Evolutionary conservation across 2,329 filamentous ascomycete genomes (phyloP), one percentile per base, ranked within the genome.

Genomic region (Penicillium sp.): DNA sequence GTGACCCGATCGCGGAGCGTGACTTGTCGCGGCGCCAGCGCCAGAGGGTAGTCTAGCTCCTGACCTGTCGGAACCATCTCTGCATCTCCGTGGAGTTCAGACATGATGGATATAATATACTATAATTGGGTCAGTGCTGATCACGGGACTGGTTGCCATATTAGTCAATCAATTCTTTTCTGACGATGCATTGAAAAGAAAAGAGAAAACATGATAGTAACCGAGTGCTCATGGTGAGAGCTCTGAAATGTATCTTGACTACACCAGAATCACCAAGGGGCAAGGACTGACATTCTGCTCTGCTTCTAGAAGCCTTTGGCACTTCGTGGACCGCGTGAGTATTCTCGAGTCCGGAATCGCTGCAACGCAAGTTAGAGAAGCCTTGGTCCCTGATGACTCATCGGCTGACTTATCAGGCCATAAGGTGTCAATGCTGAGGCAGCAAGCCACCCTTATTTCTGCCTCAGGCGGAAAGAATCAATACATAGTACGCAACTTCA

Each of bases 1-100:
- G 92, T 96, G 64, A 92, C 88, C 50, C 91, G 86, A 75, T 96
- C 92, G 61, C 92, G 85, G 56, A 96, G 85, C 1, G 88, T 93
- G 61, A 96, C 90, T 74, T 91, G 89, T 61, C 88, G 87, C 45
- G 91, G 88, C 21, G 81, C 76, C 69, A 96, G 89, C 62, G 85
- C 85, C 29, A 82, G 73, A 50, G 91, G 90, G 50, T 93, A 81
- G 50, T 86, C 72, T 46, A 66, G 62, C 45, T 73, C 72, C 31
- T 68, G 69, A 26, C 69, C 65, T 31, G 72, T 63, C 48, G 69
- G 57, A 21, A 68, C 63, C 52, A 69, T 62, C 50, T 71, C 62
- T 54, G 70, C 59, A 60, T 75, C 73, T 55, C 67, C 70, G 63
- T 74, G 71, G 46, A 71, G 69, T 57, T 72, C 72, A 57, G 73